Conservation (phyloP, 257 asterid genomes). For the Penstemon davidsonii region DNA sequence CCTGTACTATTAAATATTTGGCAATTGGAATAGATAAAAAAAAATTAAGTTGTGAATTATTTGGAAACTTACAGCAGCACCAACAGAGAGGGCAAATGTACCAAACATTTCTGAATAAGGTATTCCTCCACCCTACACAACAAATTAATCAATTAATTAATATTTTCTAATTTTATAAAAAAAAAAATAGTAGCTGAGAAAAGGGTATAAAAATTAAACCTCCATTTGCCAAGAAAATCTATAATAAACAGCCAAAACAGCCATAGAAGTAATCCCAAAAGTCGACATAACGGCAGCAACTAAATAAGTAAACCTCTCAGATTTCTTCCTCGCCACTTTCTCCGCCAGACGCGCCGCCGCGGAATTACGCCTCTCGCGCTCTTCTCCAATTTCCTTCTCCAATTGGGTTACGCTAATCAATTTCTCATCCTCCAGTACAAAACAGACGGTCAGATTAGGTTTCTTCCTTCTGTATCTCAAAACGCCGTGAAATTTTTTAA, state of each 20-base stretch:
- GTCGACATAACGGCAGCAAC: conserved; percentile 98
- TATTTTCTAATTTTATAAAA: too few relatives aligned
- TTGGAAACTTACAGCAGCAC: conserved; percentile 80
- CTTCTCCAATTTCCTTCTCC: conserved; percentile 32
- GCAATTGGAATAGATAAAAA: background rate
- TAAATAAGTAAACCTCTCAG: conserved; percentile 81
- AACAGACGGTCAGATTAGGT: conserved; percentile 47
- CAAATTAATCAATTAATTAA: background rate
- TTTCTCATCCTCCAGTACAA: conserved; percentile 56
- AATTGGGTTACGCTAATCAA: conserved; percentile 3
- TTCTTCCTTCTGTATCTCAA: conserved; percentile 32
- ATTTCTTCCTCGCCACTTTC: conserved; percentile 70
- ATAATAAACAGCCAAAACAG: conserved; percentile 73
- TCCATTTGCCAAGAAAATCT: conserved; percentile 97
- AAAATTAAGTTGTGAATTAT: background rate
- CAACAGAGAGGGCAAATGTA: conserved; percentile 91
- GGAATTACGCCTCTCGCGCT: conserved; percentile 36
- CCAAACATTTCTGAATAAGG: conserved; percentile 92
- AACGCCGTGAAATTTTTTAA: conserved; percentile 26
- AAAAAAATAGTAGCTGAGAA: background rate
- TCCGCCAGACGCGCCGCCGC: conserved; percentile 41
- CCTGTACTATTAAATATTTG: too few relatives aligned
- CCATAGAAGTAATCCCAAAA: conserved; percentile 82
- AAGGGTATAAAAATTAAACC: conserved; percentile 35
- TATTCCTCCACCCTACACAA: conserved; percentile 73